These are phyloP conservation scores for Pseudogymnoascus sp. DNA, from an alignment of 2,329 filamentous ascomycete genomes.

Conservation along the genomic window DNA sequence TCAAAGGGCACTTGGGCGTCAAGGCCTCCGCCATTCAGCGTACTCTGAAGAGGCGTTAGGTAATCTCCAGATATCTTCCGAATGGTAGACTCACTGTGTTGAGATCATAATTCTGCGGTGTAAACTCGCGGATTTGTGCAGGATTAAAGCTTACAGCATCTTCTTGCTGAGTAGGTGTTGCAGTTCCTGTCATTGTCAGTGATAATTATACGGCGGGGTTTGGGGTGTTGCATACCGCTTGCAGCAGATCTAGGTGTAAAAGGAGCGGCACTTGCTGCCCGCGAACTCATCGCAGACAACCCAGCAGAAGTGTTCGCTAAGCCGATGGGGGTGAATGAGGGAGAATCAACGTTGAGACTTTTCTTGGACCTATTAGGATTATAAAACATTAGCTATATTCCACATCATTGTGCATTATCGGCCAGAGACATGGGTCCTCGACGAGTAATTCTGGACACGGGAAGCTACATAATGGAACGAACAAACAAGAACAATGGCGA, in stretches of 20 bases:
- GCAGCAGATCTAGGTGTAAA: slow-evolving; percentile 63
- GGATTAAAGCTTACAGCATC: slow-evolving; percentile 44
- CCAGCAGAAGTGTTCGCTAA: slow-evolving; percentile 42
- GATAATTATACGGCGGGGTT: background rate
- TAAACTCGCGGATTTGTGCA: slow-evolving; percentile 50
- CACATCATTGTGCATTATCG: background rate
- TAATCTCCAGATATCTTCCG: background rate
- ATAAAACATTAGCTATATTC: background rate
- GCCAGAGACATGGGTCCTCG: background rate
- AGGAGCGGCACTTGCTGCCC: slow-evolving; percentile 78
- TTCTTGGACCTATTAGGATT: slow-evolving; percentile 49
- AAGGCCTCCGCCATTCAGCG: slow-evolving; percentile 40
- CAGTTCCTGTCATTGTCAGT: slow-evolving; percentile 23
- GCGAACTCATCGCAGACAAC: slow-evolving; percentile 71
- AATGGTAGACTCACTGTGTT: slow-evolving; percentile 35
- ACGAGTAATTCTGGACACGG: background rate
- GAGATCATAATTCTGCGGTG: slow-evolving; percentile 46
- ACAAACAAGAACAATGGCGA: background rate
- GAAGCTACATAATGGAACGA: background rate
- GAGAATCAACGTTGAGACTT: slow-evolving; percentile 87
- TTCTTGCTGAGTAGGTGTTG: slow-evolving; percentile 29
- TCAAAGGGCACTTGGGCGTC: slow-evolving; percentile 48
- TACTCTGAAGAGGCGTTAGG: slow-evolving; percentile 23
- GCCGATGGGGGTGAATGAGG: slow-evolving; percentile 74
- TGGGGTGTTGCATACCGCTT: slow-evolving; percentile 23